Conservation (phyloP, 225 moss, liverwort and hornwort genomes). For the Physcomitrium patens region DNA sequence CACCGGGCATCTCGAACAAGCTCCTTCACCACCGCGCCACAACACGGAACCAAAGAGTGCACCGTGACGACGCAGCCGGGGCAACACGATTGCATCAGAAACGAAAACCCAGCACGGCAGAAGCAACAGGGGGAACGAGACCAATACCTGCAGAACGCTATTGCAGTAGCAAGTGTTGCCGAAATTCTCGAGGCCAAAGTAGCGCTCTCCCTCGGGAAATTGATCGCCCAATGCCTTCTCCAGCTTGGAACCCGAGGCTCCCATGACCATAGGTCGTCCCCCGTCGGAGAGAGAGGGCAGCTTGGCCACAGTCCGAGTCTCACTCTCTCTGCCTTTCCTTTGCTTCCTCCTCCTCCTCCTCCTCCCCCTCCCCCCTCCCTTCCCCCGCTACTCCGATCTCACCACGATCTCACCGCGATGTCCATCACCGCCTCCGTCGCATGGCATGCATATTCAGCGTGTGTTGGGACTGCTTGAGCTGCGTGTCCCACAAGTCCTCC, state of each 20-base stretch:
- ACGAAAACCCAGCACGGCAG: neutral
- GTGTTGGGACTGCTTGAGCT: too few species aligned
- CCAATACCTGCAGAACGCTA: constrained; percentile 88
- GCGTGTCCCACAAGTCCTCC: too few species aligned
- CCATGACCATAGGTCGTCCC: constrained; percentile 90
- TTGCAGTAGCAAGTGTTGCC: constrained; percentile 99
- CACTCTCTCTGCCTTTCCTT: neutral
- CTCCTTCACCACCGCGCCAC: too few species aligned
- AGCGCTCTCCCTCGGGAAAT: constrained; percentile 98
- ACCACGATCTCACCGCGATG: too few species aligned
- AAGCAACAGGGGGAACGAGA: neutral
- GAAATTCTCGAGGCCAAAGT: constrained; percentile 97
- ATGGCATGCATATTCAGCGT: too few species aligned
- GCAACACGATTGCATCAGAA: too few species aligned
- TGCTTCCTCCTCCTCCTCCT: neutral
- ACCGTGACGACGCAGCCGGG: too few species aligned
- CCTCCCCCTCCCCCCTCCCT: neutral
- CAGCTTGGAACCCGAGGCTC: constrained; percentile 99
- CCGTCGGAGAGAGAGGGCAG: constrained; percentile 39
- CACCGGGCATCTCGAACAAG: too few species aligned
- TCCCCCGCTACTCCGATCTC: too few species aligned
- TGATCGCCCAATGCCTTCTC: constrained; percentile 98
- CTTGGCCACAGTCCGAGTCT: constrained; percentile 17
- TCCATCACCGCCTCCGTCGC: too few species aligned
- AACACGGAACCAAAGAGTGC: too few species aligned